phyloP scores from a whole-genome alignment of 2,329 filamentous ascomycete species.

The Phyllosticta citriasiana region DNA sequence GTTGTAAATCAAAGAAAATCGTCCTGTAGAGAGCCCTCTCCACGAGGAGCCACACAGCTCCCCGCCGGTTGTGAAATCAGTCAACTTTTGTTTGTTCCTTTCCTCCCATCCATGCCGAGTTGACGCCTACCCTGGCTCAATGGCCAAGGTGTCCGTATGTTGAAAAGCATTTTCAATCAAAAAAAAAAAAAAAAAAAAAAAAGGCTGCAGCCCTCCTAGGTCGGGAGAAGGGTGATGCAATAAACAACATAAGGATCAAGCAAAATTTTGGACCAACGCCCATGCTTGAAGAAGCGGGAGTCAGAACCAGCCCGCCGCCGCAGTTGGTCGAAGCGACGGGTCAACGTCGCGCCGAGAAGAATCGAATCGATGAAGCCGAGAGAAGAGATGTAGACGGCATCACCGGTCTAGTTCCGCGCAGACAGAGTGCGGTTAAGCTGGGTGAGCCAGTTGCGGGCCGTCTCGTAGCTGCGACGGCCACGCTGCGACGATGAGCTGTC shows the following conservation, averaged over 20 bases:
- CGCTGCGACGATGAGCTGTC: constrained; percentile 14
- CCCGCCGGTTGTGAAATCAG: constrained; percentile 24
- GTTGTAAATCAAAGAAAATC: constrained; percentile 17
- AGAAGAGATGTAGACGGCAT: background rate
- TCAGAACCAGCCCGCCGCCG: constrained; percentile 9
- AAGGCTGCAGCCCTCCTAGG: background rate
- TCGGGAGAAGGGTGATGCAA: background rate
- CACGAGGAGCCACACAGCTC: constrained; percentile 18
- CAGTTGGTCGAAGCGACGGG: background rate
- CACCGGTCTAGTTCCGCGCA: background rate
- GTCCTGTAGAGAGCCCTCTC: constrained; percentile 18
- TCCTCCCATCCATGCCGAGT: background rate
- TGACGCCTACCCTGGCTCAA: background rate
- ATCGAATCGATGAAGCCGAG: background rate
- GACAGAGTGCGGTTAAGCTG: constrained; percentile 14
- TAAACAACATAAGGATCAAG: background rate
- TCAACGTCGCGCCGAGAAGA: background rate
- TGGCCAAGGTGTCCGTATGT: background rate
- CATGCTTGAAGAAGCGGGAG: constrained; percentile 6
- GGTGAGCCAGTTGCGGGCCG: constrained; percentile 23
- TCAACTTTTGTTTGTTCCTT: constrained; percentile 5
- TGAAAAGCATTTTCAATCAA: background rate
- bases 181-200: background rate
- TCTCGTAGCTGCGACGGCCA: constrained; percentile 25
- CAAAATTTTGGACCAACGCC: background rate